Evolutionary conservation across 345 rosid genomes (phyloP), one percentile per base, ranked within the genome.

Genomic region (Aquilaria yunnanensis): DNA sequence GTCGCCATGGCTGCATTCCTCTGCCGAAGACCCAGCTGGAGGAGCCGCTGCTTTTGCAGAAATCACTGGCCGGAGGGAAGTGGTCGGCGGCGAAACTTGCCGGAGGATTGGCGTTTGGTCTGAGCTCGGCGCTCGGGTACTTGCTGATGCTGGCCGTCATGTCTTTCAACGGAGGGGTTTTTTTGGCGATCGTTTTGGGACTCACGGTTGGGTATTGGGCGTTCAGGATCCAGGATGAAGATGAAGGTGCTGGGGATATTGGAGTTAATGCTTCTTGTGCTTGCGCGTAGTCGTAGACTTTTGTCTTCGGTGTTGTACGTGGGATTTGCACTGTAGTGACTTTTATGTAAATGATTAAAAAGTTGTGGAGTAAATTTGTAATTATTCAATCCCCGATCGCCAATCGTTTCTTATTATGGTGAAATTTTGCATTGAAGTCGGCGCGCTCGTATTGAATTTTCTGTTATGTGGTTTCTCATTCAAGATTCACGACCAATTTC

Each of bases 81-180:
- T 57, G 63, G 63, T 62, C 57, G 47, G 34, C 13, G 32, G 64
- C 67, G 69, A 78, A 76, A 61, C 57, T 75, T 7, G 74, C 62
- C 0, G 80, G 75, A 10, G 79, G 79, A 6, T 3, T 73, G 49
- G 68, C 83, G 29, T 85, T 88, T 34, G 92, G 88, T 30, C 60
- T 86, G 46, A 93, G 83, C 72, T 73, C 96, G 1, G 89, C 78
- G 63, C 57, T 88, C 67, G 97, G 89, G 45, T 93, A 93, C 77
- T 31, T 93, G 72, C 68, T 93, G 74, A 90, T 93, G 97, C 82
- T 88, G 4, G 92, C 89, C 48, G 72, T 79, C 63, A 93, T 93
- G 97, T 90, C 96, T 33, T 90, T 93, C 67, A 93, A 93, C 58
- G 97, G 88, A 16, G 95, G 98, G 9, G 97, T 90, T 30, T 83